Evolutionary conservation across 441 rosid species (phyloP).

Genomic region (Brassica balearica): DNA sequence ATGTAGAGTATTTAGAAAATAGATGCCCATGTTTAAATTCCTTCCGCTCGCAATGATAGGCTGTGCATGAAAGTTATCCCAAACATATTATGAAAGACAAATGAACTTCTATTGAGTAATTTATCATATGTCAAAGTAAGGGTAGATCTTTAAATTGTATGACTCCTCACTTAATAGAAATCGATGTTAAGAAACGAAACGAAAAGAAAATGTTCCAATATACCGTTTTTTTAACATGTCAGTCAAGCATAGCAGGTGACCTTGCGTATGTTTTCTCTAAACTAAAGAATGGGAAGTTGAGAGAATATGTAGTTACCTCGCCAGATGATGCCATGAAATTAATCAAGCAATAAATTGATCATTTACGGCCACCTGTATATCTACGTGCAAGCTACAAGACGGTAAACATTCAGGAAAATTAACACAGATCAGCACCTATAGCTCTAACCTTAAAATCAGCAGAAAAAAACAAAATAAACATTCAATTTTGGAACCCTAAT

Average conservation of each 20-base stretch:
- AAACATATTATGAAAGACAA: not conserved
- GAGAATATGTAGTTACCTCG: slow-evolving; percentile 65
- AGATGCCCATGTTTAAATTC: slow-evolving; percentile 21
- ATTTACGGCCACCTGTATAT: slow-evolving; percentile 97
- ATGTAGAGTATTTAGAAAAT: not conserved
- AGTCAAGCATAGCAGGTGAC: slow-evolving; percentile 21
- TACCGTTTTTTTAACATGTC: slow-evolving; percentile 1
- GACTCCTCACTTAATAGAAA: not conserved
- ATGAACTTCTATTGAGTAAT: not conserved
- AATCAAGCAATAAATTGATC: slow-evolving; percentile 93
- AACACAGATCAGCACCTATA: slow-evolving; percentile 32
- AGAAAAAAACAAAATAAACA: not conserved
- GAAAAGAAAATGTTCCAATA: not conserved
- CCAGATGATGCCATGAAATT: slow-evolving; percentile 98
- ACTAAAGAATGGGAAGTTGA: slow-evolving; percentile 8
- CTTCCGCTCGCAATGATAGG: slow-evolving; percentile 4
- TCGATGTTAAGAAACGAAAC: not conserved
- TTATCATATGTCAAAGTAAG: slow-evolving; percentile 9
- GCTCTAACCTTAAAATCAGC: slow-evolving; percentile 23
- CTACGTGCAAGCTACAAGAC: slow-evolving; percentile 78
- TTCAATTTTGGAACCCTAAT: slow-evolving; percentile 63
- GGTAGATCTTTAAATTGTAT: not conserved
- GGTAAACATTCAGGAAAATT: slow-evolving; percentile 36
- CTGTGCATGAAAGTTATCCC: slow-evolving; percentile 20
- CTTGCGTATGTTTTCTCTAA: slow-evolving; percentile 26